Base-by-base conservation (phyloP, 2,329 filamentous ascomycete genomes). In the Drechslerella stenobrocha region DNA sequence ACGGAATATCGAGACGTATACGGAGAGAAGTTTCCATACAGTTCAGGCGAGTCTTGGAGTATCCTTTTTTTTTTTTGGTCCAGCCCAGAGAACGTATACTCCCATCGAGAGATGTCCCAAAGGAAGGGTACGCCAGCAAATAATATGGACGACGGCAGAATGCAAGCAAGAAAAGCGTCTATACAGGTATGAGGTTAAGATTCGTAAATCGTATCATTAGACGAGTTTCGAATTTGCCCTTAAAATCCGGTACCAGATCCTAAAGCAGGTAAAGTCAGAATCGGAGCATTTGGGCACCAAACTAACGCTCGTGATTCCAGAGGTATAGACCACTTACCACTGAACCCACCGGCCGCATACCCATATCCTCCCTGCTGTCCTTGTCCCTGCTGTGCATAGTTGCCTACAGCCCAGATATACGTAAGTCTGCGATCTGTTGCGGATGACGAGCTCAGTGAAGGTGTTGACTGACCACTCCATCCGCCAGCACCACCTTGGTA, bases 181-280 rank as follows among this genome's bases (percentile, higher is more conserved):
- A 60, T 67, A 67, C 63, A 67, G 55, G 47, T 56, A 44, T 59
- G 32, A 51, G 28, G 55, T 32, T 48, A 50, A 51, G 55, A 60
- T 60, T 67, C 63, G 63, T 67, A 59, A 60, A 56, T 67, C 63
- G 63, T 67, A 60, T 60, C 63, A 51, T 60, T 13, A 59, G 55
- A 67, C 63, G 63, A 67, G 63, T 37, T 67, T 60, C 63, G 63
- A 67, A 67, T 67, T 67, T 45, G 45, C 44, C 51, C 60, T 46
- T 56, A 60, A 37, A 51, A 67, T 52, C 47, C 52, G 35, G 30
- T 59, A 34, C 61, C 61, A 52, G 47, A 15, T 28, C 52, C 40
- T 30, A 34, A 4, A 18, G 35, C 34, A 45, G 28, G 7, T 9
- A 23, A 44, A 55, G 55, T 67, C 53, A 67, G 63, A 42, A 46